Conservation (phyloP, 2,329 filamentous ascomycete genomes). For the Thielaviopsis euricoi region DNA sequence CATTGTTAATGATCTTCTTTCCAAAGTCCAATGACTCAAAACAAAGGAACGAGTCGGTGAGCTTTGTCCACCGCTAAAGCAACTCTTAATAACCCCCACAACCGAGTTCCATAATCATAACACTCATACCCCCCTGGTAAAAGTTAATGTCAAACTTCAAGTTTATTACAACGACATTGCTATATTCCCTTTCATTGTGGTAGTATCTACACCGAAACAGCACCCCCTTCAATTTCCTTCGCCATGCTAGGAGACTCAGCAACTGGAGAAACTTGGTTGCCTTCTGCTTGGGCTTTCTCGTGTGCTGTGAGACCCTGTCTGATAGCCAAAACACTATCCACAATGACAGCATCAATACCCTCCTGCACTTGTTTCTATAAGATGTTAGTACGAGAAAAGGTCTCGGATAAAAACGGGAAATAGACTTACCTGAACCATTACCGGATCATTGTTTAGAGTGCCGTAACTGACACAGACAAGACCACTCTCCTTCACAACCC, state of each 20-base stretch:
- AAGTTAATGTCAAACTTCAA: too few relatives aligned
- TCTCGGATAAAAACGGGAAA: neutral
- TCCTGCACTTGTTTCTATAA: constrained; percentile 71
- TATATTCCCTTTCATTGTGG: too few relatives aligned
- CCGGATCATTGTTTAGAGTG: constrained; percentile 71
- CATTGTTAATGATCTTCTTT: too few relatives aligned
- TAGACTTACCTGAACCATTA: constrained; percentile 63
- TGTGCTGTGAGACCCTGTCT: constrained; percentile 61
- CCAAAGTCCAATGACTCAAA: too few relatives aligned
- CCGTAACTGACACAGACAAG: constrained; percentile 93
- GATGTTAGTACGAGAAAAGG: constrained; percentile 3
- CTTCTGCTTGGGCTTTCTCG: constrained; percentile 5
- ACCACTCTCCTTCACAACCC: constrained; percentile 85
- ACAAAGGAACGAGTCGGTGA: too few relatives aligned
- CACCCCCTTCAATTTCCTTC: neutral
- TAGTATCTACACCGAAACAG: neutral
- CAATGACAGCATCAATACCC: constrained; percentile 94
- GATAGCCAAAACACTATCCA: constrained; percentile 86
- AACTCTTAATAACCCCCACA: too few relatives aligned
- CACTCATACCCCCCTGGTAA: too few relatives aligned
- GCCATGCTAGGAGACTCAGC: neutral
- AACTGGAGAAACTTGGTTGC: neutral
- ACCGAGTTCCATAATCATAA: too few relatives aligned
- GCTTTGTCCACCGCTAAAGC: too few relatives aligned
- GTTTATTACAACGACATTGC: too few relatives aligned